phyloP scores from a whole-genome alignment of 352 stramenopile species.

The Chrysophaeum taylorii region DNA sequence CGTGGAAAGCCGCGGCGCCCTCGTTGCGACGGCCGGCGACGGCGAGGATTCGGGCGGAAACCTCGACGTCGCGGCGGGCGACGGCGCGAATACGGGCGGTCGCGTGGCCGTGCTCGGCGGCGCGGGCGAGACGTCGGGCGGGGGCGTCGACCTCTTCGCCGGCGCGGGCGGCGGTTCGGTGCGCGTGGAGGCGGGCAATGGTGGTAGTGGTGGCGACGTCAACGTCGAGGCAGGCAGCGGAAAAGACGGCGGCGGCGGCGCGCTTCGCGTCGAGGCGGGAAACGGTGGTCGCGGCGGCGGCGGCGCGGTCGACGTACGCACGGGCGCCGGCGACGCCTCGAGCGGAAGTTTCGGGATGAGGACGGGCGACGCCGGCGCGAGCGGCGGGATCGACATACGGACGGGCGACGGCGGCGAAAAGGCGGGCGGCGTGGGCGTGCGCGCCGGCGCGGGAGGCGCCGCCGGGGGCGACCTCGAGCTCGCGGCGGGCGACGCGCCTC shows the following conservation, averaged over 20 bases:
- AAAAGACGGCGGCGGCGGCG: not conserved
- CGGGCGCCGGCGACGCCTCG: slow-evolving; percentile 28
- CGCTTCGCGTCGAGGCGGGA: slow-evolving; percentile 13
- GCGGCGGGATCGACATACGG: slow-evolving; percentile 23
- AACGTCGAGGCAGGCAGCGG: not conserved
- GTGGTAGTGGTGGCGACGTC: not conserved
- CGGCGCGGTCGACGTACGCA: slow-evolving; percentile 23
- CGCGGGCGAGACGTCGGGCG: not conserved
- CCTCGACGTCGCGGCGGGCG: slow-evolving; percentile 19
- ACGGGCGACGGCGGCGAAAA: slow-evolving; percentile 24
- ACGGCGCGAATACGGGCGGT: not conserved
- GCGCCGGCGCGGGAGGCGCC: not conserved
- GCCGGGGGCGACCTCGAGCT: slow-evolving; percentile 42
- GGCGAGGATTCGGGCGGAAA: slow-evolving; percentile 35
- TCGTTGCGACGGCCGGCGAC: slow-evolving; percentile 16
- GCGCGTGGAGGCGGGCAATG: too few relatives aligned
- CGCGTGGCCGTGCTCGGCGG: not conserved
- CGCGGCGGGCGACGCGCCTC: slow-evolving; percentile 30
- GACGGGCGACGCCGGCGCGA: slow-evolving; percentile 20
- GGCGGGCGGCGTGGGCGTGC: slow-evolving; percentile 3
- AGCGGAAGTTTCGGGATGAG: slow-evolving; percentile 22
- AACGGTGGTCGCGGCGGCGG: slow-evolving; percentile 27
- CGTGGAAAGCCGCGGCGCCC: too few relatives aligned
- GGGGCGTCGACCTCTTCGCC: not conserved
- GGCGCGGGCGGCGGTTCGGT: too few relatives aligned